phyloP scores from a whole-genome alignment of 495 filamentous ascomycete genomes.

The Trichoderma parareesei region DNA sequence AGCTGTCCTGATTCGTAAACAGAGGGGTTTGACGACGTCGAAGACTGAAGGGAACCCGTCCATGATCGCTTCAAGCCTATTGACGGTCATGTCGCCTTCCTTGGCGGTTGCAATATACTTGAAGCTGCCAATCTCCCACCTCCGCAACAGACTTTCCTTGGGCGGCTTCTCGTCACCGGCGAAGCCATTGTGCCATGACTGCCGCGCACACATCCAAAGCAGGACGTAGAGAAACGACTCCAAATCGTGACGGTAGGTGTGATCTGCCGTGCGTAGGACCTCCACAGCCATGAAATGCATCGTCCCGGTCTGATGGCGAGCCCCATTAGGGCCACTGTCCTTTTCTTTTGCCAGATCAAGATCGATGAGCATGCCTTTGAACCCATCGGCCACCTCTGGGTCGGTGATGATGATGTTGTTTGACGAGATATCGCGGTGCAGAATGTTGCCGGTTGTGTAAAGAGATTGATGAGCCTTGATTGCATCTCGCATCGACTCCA shows the following conservation, averaged over 20 bases:
- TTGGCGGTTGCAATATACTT: background rate
- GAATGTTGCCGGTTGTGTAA: constrained; percentile 27
- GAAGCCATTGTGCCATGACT: background rate
- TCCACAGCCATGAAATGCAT: constrained; percentile 31
- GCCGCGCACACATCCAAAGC: constrained; percentile 18
- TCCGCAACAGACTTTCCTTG: background rate
- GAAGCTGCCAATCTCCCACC: background rate
- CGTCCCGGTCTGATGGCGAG: constrained; percentile 10
- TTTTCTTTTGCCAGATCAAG: background rate
- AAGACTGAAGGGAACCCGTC: background rate
- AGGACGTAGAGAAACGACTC: constrained; percentile 36
- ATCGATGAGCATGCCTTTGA: background rate
- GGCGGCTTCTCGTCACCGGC: background rate
- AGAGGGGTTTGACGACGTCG: constrained; percentile 1
- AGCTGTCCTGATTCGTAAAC: background rate
- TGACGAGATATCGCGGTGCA: constrained; percentile 32
- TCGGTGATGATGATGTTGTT: constrained; percentile 22
- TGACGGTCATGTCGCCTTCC: background rate
- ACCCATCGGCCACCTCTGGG: background rate
- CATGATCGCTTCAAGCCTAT: background rate
- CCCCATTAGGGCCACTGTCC: background rate
- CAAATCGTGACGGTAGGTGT: constrained; percentile 33
- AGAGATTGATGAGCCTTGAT: constrained; percentile 24
- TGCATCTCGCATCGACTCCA: background rate
- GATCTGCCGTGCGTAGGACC: constrained; percentile 23